Evolutionary conservation across 257 asterid genomes (phyloP), one percentile per base, ranked within the genome.

Genomic region (Schizonepeta tenuifolia): DNA sequence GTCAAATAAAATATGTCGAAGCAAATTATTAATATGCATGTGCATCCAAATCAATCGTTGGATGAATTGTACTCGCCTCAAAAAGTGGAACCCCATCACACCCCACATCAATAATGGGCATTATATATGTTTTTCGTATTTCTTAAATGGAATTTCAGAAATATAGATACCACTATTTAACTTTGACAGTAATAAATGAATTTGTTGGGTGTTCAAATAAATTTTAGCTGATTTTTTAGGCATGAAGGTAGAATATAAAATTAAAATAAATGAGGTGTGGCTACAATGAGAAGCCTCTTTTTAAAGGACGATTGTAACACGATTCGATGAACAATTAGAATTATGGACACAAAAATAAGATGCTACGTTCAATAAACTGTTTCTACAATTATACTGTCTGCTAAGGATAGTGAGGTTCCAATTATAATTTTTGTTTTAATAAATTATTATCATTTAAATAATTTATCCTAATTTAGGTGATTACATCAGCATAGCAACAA

Each of bases 1-100:
- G 24, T 7, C 10, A 18, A 51, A 6, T 51, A 51, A 51, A 51
- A 51, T 17, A 43, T 40, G 3, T 9, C 1, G 3, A 12, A 14
- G 28, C 12, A 35, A 60, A 60, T 33, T 3, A 35, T 60, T 33
- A n/a, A 33, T 33, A n/a, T 60, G 66, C 66, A 60, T 60, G 66
- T 60, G 66, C 28, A 36, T 60, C 24, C 66, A 55, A 22, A 22
- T 56, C 28, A 20, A 12, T 50, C n/a, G 22, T 43, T n/a, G 22
- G 35, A 15, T 21, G 62, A 26, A 5, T 12, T 56, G 38, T 13
- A 26, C 6, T 24, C 8, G 62, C 18, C 10, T 4, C 62, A 56
- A 11, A 51, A 53, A 12, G 15, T 53, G 59, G 15, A 53, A 53
- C 2, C 59, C 60, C 1, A 26, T 56, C n/a, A 56, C 10, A 56